Evolutionary conservation across 345 rosid genomes (phyloP), one percentile per base, ranked within the genome.

Genomic region (Isatis tinctoria): DNA sequence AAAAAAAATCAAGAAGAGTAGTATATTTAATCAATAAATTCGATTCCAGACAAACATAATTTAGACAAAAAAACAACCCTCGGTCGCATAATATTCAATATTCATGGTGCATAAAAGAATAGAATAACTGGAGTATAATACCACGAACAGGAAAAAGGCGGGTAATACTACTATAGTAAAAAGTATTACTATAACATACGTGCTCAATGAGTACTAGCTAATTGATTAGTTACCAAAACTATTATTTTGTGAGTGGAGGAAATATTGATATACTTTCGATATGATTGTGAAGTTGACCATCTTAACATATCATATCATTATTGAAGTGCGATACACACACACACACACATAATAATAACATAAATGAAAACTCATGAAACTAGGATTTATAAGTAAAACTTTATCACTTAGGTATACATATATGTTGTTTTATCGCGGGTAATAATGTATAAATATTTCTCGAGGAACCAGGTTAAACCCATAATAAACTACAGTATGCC

Each of bases 201-300:
- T 65, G 80, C 44, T 47, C 62, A 65, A 48, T 77, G 80, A 77
- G 39, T 76, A 76, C 60, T 56, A 76, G 71, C 26, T 58, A 45
- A 58, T n/a, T n/a, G n/a, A n/a, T 64, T 71, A 58, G 45, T 65
- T 77, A 54, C 53, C 17, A 0, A 59, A 65, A 65, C 44, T 20
- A 35, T 47, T 54, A 10, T 54, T 47, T 64, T 47, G 80, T 76
- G 60, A 76, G 76, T 77, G 80, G 76, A 57, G 37, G 7, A 76
- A 70, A 60, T 76, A 76, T 47, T 64, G 60, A 64, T 54, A 70
- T 45, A 17, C 39, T 36, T 70, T 64, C 12, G 30, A 47, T 35
- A 70, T 76, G 68, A 77, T 77, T 77, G 76, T 65, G 80, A 77
- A 44, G 62, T 71, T 77, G 80, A 77, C 76, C 13, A 71, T 77